A percentile compares a stretch with the other conserved stretches of the same genome.
Evolutionary conservation across 2,329 filamentous ascomycete species (phyloP).

Genomic region (Aspergillus amoenus): DNA sequence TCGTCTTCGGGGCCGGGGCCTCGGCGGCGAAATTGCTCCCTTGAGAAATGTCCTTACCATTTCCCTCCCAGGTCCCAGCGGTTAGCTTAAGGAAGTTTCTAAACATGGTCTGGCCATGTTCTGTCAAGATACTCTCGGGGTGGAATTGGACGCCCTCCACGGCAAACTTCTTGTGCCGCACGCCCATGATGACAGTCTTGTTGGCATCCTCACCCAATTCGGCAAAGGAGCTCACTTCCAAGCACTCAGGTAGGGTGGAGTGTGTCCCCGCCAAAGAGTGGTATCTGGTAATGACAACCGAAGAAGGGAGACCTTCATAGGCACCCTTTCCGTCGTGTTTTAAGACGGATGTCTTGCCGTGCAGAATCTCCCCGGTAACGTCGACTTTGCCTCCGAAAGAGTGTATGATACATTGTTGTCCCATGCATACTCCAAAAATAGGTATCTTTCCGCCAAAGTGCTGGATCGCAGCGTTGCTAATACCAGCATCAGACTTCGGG

Average conservation of each 20-base stretch:
- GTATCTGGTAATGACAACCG: slow-evolving; percentile 87
- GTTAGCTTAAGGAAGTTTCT: slow-evolving; percentile 87
- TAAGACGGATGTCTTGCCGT: slow-evolving; percentile 92
- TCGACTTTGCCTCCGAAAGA: slow-evolving; percentile 88
- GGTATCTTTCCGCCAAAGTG: slow-evolving; percentile 94
- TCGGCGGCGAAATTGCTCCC: slow-evolving; percentile 18
- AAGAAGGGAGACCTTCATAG: slow-evolving; percentile 76
- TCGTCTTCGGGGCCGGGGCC: slow-evolving; percentile 25
- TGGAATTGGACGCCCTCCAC: slow-evolving; percentile 99
- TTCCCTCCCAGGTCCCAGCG: slow-evolving; percentile 88
- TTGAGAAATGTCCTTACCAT: slow-evolving; percentile 48
- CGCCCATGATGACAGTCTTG: slow-evolving; percentile 91
- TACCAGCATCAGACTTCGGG: slow-evolving; percentile 83
- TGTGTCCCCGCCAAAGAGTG: slow-evolving; percentile 94
- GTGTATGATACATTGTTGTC: slow-evolving; percentile 96
- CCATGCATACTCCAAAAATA: slow-evolving; percentile 97
- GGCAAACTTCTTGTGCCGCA: slow-evolving; percentile 85
- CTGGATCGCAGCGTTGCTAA: slow-evolving; percentile 87
- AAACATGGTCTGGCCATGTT: slow-evolving; percentile 83
- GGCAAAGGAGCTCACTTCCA: slow-evolving; percentile 92
- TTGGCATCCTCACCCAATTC: slow-evolving; percentile 66
- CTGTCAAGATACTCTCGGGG: slow-evolving; percentile 93
- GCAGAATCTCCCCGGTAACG: slow-evolving; percentile 92
- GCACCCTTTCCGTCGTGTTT: slow-evolving; percentile 90
- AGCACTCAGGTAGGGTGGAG: slow-evolving; percentile 75